A percentile compares a stretch with the other conserved stretches of the same genome.
phyloP scores from a whole-genome alignment of 768 basidiomycete species.

The Harrya chromipes region DNA sequence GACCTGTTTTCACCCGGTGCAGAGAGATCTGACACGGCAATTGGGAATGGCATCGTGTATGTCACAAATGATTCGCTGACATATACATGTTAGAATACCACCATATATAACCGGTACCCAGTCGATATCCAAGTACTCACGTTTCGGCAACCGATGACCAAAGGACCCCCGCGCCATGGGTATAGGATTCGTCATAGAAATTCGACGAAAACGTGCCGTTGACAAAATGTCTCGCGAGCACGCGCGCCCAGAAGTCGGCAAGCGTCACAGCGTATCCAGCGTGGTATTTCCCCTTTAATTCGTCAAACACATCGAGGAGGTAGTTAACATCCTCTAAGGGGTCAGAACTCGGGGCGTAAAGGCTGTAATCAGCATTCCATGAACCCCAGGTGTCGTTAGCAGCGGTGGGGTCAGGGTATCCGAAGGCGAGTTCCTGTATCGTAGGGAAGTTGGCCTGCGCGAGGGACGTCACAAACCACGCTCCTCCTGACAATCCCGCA shows the following conservation, averaged over 20 bases:
- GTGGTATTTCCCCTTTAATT: conserved; percentile 29
- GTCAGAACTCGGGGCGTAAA: conserved; percentile 20
- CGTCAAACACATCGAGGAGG: conserved; percentile 19
- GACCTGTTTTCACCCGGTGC: conserved; percentile 27
- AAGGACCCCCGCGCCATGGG: conserved; percentile 35
- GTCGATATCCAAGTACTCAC: conserved; percentile 21
- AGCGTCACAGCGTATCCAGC: conserved; percentile 32
- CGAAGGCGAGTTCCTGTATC: conserved; percentile 38
- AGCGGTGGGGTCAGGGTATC: conserved; percentile 17
- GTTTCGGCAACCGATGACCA: conserved; percentile 34
- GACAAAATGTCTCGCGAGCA: conserved; percentile 36
- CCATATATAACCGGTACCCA: too few relatives aligned
- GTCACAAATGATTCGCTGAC: conserved; percentile 32
- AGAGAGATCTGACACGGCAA: conserved; percentile 30
- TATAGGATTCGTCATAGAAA: conserved; percentile 27
- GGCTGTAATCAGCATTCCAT: conserved; percentile 29
- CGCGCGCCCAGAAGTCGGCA: conserved; percentile 27
- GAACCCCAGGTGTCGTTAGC: conserved; percentile 29
- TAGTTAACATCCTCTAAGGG: conserved; percentile 14
- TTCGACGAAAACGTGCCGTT: conserved; percentile 36
- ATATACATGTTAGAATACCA: background rate
- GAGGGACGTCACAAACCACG: conserved; percentile 40
- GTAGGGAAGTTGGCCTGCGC: conserved; percentile 40
- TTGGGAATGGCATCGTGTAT: conserved; percentile 39
- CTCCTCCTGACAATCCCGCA: conserved; percentile 47